Conservation (phyloP, 371 early-diverging fungal species). For the Mortierella sp. region DNA sequence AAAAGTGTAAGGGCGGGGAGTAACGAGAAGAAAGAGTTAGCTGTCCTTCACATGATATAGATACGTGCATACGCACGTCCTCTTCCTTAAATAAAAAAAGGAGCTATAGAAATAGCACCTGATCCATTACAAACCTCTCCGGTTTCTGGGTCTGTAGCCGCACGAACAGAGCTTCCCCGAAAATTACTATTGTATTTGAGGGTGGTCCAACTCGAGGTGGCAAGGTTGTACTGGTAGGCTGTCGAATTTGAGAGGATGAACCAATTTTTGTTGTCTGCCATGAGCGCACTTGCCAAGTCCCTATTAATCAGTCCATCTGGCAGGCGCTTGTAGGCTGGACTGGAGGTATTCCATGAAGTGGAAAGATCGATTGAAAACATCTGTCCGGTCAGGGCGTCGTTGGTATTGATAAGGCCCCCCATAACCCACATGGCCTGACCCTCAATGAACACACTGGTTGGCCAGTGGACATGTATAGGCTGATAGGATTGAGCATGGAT, state of each 20-base stretch:
- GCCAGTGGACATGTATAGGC: background rate
- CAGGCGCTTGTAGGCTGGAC: constrained; percentile 4
- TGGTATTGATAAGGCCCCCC: background rate
- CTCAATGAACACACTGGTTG: constrained; percentile 7
- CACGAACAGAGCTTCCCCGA: background rate
- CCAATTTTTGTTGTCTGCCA: constrained; percentile 8
- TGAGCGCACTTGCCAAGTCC: background rate
- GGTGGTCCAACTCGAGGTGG: background rate
- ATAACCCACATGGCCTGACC: constrained; percentile 1
- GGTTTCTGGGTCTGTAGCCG: constrained; percentile 15
- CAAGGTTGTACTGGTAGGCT: background rate
- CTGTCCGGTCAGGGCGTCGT: background rate
- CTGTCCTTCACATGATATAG: too few species aligned
- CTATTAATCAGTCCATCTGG: constrained; percentile 9
- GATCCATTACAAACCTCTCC: too few species aligned
- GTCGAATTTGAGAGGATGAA: background rate
- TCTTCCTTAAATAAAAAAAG: too few species aligned
- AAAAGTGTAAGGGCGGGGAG: too few species aligned
- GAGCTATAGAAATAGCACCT: too few species aligned
- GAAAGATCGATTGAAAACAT: constrained; percentile 28
- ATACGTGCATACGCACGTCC: too few species aligned
- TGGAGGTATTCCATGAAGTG: constrained; percentile 13
- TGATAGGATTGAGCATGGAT: background rate
- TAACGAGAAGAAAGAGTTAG: too few species aligned
- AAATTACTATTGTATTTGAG: background rate